Evolutionary conservation across 2,329 filamentous ascomycete species (phyloP).

Genomic region (Aspergillus aculeatus): DNA sequence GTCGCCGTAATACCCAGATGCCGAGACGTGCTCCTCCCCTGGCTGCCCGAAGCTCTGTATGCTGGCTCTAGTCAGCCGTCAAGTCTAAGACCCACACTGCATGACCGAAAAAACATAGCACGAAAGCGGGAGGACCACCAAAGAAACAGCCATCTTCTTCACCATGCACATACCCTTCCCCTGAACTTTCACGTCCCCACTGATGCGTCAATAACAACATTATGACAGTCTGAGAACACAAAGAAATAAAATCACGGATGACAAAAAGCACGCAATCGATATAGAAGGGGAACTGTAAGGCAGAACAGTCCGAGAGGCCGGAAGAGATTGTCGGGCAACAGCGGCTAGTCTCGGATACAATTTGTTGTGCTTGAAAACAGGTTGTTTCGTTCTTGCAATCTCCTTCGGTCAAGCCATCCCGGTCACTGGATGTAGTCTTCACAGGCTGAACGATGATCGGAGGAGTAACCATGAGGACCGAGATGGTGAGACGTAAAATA

Average conservation of each 20-base stretch:
- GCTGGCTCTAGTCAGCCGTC: slow-evolving; percentile 7
- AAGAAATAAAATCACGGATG: slow-evolving; percentile 13
- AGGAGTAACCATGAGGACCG: slow-evolving; percentile 17
- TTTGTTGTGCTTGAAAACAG: slow-evolving; percentile 23
- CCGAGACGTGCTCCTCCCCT: slow-evolving; percentile 13
- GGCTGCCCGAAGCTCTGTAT: slow-evolving; percentile 11
- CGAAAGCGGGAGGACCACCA: slow-evolving; percentile 12
- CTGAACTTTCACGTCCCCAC: slow-evolving; percentile 27
- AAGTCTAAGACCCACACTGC: slow-evolving; percentile 12
- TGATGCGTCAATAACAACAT: slow-evolving; percentile 28
- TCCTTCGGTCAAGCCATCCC: slow-evolving; percentile 31
- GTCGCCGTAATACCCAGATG: slow-evolving; percentile 34
- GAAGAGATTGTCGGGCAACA: slow-evolving; percentile 19
- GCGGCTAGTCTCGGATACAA: slow-evolving; percentile 22
- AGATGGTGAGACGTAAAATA: slow-evolving; percentile 34
- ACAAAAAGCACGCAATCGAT: slow-evolving; percentile 9
- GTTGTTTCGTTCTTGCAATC: slow-evolving; percentile 32
- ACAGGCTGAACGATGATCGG: slow-evolving; percentile 16
- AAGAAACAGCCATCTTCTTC: slow-evolving; percentile 19
- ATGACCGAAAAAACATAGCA: slow-evolving; percentile 12
- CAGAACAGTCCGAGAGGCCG: slow-evolving; percentile 6
- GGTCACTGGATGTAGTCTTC: slow-evolving; percentile 15
- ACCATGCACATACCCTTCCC: slow-evolving; percentile 23
- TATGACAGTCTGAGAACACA: slow-evolving; percentile 20
- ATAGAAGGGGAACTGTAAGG: slow-evolving; percentile 14